phyloP scores from a whole-genome alignment of 192 early-diverging fungal genomes.

The Backusella sp. region DNA sequence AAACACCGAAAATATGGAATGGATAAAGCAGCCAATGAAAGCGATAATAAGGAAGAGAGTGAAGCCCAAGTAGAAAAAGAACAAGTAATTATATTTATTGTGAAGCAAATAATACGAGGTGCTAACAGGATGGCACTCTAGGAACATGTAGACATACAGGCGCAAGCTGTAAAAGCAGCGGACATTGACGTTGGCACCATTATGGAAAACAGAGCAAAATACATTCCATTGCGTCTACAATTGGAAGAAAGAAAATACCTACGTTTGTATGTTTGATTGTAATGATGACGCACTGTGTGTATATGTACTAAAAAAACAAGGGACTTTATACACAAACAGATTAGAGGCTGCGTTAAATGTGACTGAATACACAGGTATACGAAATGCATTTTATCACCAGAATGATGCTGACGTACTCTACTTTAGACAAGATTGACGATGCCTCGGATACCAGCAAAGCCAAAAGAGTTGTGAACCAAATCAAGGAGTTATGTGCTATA shows the following conservation, averaged over 20 bases:
- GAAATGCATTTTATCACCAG: not conserved
- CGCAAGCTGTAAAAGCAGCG: conserved; percentile 3
- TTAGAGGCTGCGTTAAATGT: conserved; percentile 94
- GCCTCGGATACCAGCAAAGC: conserved; percentile 79
- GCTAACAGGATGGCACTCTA: not conserved
- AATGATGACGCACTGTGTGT: not conserved
- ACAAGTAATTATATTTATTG: not conserved
- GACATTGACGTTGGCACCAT: conserved; percentile 67
- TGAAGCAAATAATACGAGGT: not conserved
- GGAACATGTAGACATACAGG: not conserved
- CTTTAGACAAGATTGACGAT: conserved; percentile 43
- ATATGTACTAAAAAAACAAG: not conserved
- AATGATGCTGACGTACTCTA: not conserved
- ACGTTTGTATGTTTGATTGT: conserved; percentile 59
- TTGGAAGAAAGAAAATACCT: conserved; percentile 90
- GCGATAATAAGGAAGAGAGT: not conserved
- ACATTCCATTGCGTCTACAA: conserved; percentile 90
- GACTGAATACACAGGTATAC: conserved; percentile 56
- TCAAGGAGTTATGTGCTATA: conserved; percentile 95
- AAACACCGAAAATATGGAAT: conserved; percentile 20
- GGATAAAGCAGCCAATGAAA: not conserved
- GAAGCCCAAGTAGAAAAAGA: not conserved
- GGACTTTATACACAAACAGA: conserved; percentile 18
- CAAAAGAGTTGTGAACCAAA: conserved; percentile 90
- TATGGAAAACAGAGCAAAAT: conserved; percentile 82